Conservation (phyloP, 1,139 yeast species). For the Maudiozyma humilis region DNA sequence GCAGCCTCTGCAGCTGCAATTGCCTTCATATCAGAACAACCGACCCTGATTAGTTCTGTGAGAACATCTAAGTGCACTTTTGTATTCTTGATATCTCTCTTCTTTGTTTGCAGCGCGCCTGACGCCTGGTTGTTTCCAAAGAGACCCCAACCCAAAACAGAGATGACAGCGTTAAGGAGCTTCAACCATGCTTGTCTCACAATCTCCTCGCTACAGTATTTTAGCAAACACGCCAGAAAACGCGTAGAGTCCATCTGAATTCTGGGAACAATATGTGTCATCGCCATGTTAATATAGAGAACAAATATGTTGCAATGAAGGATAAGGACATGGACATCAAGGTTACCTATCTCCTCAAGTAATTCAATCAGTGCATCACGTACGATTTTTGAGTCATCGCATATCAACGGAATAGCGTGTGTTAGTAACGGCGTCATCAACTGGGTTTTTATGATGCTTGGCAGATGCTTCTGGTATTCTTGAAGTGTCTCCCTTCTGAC, state of each 20-base stretch:
- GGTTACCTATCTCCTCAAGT: constrained; percentile 42
- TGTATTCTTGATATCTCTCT: constrained; percentile 16
- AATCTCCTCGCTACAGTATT: constrained; percentile 40
- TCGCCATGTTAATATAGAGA: constrained; percentile 79
- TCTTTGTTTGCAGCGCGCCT: constrained; percentile 19
- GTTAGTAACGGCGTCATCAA: constrained; percentile 27
- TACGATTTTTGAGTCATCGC: constrained; percentile 41
- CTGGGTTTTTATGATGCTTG: constrained; percentile 29
- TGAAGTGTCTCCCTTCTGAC: constrained; percentile 69
- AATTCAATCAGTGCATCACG: constrained; percentile 52
- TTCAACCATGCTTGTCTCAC: constrained; percentile 52
- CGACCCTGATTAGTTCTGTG: constrained; percentile 35
- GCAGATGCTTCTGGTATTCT: constrained; percentile 43
- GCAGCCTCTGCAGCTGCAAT: constrained; percentile 7
- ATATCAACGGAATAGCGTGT: constrained; percentile 28
- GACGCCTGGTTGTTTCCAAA: constrained; percentile 18
- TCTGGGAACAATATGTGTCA: constrained; percentile 81
- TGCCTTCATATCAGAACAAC: constrained; percentile 31
- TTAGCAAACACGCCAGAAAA: constrained; percentile 49
- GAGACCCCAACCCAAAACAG: constrained; percentile 53
- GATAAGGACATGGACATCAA: constrained; percentile 50
- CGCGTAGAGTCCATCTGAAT: constrained; percentile 64
- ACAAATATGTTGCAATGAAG: constrained; percentile 61
- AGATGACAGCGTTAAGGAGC: constrained; percentile 47
- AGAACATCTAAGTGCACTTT: constrained; percentile 37